Evolutionary conservation across 2,329 filamentous ascomycete genomes (phyloP), one percentile per base, ranked within the genome.

Genomic region (Ilyonectria mors-panacis): DNA sequence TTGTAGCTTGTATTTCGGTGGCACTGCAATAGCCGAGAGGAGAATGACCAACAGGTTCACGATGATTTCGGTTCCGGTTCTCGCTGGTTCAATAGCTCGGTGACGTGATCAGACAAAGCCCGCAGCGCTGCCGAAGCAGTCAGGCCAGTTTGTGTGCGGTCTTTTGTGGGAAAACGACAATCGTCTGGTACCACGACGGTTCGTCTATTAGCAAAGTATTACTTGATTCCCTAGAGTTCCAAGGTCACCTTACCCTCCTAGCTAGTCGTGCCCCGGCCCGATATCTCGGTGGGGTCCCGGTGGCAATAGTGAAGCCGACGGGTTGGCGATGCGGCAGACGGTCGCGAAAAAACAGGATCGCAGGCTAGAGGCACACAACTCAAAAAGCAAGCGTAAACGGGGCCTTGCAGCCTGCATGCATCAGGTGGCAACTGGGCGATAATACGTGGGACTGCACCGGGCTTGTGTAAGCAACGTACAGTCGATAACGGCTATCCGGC

Each of bases 351-450:
- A 50, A 44, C 33, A 47, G 63, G 55, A 57, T 64, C 53, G 59
- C 15, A 45, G 23, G 26, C 56, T 37, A 26, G n/a, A 39, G 48
- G 17, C 47, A 19, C 56, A 26, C 50, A 65, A 65, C 53, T 66
- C 63, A 61, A 65, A 62, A 58, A 65, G 53, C 47, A 61, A 65
- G 57, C 57, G 63, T 66, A 8, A n/a, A 42, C 39, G 68, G 61
- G 56, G 50, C 62, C 59, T 63, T 70, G 66, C 68, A 63, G 62
- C 61, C 19, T 63, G 68, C 63, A 66, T 68, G 68, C 65, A 62
- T 19, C 17, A 6, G 42, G 59, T 59, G 59, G 59, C 63, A 45
- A 59, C 15, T 39, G 6, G 33, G 15, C 51, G 35, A 59, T 10
- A 54, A 45, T 21, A 35, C 15, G 37, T 47, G 19, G 19, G 47